Evolutionary conservation across 164 flowering plant genomes (phyloP).

Genomic region (Macadamia integrifolia): DNA sequence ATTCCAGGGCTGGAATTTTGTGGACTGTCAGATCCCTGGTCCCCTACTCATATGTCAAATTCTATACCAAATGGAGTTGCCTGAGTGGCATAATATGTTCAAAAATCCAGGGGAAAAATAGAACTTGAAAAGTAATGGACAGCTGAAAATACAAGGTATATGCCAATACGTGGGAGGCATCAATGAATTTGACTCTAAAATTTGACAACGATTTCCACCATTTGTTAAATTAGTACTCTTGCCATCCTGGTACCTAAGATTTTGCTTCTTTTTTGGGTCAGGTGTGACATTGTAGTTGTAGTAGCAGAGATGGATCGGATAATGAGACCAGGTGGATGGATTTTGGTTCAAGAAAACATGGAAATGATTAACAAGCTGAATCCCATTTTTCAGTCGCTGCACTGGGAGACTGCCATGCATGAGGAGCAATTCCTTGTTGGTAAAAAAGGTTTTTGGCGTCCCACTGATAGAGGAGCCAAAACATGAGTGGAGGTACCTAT

Average conservation of each 20-base stretch:
- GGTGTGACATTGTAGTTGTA: conserved; percentile 62
- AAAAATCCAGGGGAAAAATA: too few relatives aligned
- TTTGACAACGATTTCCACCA: too few relatives aligned
- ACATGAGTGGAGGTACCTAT: conserved; percentile 4
- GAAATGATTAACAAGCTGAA: conserved; percentile 48
- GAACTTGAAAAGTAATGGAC: too few relatives aligned
- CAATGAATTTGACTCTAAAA: too few relatives aligned
- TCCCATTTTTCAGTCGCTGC: conserved; percentile 58
- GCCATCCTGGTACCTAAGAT: too few relatives aligned
- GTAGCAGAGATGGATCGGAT: conserved; percentile 81
- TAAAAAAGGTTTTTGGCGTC: conserved; percentile 78
- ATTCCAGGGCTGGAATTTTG: too few relatives aligned
- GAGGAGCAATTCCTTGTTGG: conserved; percentile 62
- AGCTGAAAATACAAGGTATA: too few relatives aligned
- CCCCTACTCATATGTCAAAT: too few relatives aligned
- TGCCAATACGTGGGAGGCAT: background rate
- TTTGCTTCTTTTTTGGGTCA: conserved; percentile 15
- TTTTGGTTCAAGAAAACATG: conserved; percentile 55
- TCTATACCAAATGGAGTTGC: too few relatives aligned
- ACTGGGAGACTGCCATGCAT: conserved; percentile 52
- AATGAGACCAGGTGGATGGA: conserved; percentile 74
- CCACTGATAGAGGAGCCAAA: conserved; percentile 15
- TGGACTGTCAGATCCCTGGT: too few relatives aligned
- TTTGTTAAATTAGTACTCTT: too few relatives aligned
- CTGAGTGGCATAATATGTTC: too few relatives aligned